Base-by-base conservation (phyloP, 345 rosid genomes). In the Lepidium didymum region DNA sequence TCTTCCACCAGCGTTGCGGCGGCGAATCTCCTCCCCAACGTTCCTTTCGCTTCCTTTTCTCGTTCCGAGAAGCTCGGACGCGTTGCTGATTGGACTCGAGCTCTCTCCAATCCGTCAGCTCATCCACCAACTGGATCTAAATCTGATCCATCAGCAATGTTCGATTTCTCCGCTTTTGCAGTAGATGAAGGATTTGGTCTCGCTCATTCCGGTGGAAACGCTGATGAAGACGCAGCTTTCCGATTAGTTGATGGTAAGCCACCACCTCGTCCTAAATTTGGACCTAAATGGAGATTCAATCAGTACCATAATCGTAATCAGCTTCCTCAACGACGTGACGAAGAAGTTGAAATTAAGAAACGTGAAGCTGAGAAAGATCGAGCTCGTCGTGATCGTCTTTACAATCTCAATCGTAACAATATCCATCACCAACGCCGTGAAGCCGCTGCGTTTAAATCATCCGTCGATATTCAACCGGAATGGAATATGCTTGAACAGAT, bases 401-500 rank as follows among this genome's bases (percentile, higher is more conserved):
- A 83, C 60, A 79, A 91, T 38, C 80, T 71, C 12, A 94, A 87
- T 44, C 82, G 97, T 1, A 80, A 86, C 14, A 87, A 89, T 9
- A 86, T 83, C 51, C 78, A 85, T 47, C 89, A 84, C 34, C 73
- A 76, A 12, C 96, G 99, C 7, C 87, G 99, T 3, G 99, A 94
- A 75, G 92, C 97, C 0, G 96, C 97, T 0, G 85, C 80, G 1
- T 89, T 86, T 44, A 94, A 89, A 49, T 91, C 96, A 0, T 91
- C 97, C 0, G 97, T 94, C 44, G 99, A 91, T 59, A 94, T 94
- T 36, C 97, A 94, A 54, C 97, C 99, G 0, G 99, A 94, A 42
- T 94, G 99, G 99, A 89, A 91, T 66, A 91, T 94, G 99, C 89
- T 89, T 2, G 97, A 94, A 37, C 96, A 91, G 87, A 94, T 94